Conservation (phyloP, 208 protist genomes). For the Trypanosoma lewisi region DNA sequence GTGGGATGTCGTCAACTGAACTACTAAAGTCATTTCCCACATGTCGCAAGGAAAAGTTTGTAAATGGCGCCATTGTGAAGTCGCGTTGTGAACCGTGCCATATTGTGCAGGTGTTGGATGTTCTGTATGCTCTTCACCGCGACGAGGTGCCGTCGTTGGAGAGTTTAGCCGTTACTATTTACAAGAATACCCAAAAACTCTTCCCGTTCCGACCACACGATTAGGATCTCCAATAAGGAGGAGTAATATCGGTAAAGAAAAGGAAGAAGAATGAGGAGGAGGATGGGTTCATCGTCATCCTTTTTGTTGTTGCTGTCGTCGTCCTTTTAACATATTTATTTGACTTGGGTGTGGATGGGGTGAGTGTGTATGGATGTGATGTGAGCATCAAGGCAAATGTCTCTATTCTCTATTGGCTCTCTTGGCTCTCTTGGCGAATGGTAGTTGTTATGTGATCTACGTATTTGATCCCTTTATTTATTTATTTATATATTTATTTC, state of each 20-base stretch:
- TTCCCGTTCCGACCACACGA: slow-evolving; percentile 46
- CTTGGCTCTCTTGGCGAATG: no score
- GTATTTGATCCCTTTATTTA: not conserved
- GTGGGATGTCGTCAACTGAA: slow-evolving; percentile 33
- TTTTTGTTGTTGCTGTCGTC: not conserved
- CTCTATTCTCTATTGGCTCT: no score
- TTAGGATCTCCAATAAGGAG: not conserved
- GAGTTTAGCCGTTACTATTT: slow-evolving; percentile 40
- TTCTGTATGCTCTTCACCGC: slow-evolving; percentile 59
- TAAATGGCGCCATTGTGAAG: slow-evolving; percentile 57
- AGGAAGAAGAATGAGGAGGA: not conserved
- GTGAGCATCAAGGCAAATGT: no score
- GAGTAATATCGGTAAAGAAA: not conserved
- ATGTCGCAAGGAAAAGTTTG: slow-evolving; percentile 76
- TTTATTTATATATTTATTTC: no score
- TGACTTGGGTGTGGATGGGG: no score
- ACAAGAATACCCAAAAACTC: slow-evolving; percentile 48
- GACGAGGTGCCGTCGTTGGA: slow-evolving; percentile 45
- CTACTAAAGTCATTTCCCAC: slow-evolving; percentile 37
- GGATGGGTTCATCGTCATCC: not conserved
- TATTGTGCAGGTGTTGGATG: slow-evolving; percentile 62
- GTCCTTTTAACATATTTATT: no score
- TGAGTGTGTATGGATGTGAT: no score
- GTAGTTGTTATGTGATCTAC: no score
- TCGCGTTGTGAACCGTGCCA: slow-evolving; percentile 69